These are phyloP conservation scores for Purshia tridentata DNA, from an alignment of 306 rosid genomes.

Conservation along the genomic window DNA sequence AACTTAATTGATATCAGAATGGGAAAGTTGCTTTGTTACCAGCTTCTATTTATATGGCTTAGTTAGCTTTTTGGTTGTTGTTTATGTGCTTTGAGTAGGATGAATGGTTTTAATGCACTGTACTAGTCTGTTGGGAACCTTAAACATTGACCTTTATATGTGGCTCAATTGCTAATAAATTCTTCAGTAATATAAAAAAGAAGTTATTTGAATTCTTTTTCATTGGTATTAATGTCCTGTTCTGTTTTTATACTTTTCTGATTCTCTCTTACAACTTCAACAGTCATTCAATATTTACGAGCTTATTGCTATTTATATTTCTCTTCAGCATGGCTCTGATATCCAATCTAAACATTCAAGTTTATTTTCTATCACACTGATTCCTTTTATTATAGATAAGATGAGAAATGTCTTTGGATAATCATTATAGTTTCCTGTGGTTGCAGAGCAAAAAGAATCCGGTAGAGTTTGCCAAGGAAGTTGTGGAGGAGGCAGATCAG, in stretches of 20 bases:
- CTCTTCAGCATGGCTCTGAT: not conserved
- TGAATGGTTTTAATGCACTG: not conserved
- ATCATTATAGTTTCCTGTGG: not conserved
- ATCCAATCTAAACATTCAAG: not conserved
- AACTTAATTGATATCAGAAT: not conserved
- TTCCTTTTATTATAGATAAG: not conserved
- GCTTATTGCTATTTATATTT: not conserved
- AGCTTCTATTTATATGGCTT: not conserved
- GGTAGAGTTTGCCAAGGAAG: conserved; percentile 55
- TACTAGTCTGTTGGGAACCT: not conserved
- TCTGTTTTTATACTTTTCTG: not conserved
- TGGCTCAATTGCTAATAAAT: not conserved
- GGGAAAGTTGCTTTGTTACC: not conserved
- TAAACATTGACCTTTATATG: not conserved
- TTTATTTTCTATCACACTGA: not conserved
- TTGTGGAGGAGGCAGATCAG: conserved; percentile 53
- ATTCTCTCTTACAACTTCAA: not conserved
- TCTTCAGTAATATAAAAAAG: not conserved
- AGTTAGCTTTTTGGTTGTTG: not conserved
- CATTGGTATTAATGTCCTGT: not conserved
- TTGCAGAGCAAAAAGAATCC: conserved; percentile 65
- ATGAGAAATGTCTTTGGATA: not conserved
- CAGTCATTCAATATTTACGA: not conserved
- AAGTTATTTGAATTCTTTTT: not conserved
- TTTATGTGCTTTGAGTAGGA: not conserved